Percentiles rank a stretch among this genome's conserved stretches.
Conservation (phyloP, 352 stramenopile species). For the Phytophthora boehmeriae region DNA sequence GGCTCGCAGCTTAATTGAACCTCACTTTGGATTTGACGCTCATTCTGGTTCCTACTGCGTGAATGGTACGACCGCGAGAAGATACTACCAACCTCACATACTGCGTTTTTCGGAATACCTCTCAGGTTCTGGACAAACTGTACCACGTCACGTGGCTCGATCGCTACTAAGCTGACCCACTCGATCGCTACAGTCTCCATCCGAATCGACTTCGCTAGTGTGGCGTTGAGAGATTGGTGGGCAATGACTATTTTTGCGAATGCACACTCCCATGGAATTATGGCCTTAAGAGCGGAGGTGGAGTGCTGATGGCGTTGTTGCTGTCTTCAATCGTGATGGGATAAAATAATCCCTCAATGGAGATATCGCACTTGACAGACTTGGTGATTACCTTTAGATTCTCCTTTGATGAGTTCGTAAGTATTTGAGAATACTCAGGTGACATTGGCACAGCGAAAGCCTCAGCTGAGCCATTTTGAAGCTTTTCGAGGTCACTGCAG, state of each 20-base stretch:
- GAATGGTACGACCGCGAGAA: slow-evolving; percentile 19
- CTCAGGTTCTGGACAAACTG: slow-evolving; percentile 57
- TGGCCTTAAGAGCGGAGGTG: neutral
- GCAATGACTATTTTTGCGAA: slow-evolving; percentile 9
- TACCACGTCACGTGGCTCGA: slow-evolving; percentile 41
- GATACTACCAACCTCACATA: slow-evolving; percentile 59
- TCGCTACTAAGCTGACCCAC: slow-evolving; percentile 37
- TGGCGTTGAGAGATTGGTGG: neutral
- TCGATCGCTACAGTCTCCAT: slow-evolving; percentile 63
- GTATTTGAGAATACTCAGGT: neutral
- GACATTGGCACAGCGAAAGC: neutral
- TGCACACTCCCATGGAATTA: neutral
- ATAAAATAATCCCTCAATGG: slow-evolving; percentile 1
- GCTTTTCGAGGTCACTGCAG: slow-evolving; percentile 2
- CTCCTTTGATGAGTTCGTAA: neutral
- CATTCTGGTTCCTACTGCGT: slow-evolving; percentile 1
- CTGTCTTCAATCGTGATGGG: slow-evolving; percentile 1
- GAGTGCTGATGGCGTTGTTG: slow-evolving; percentile 4
- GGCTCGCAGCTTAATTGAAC: slow-evolving; percentile 55
- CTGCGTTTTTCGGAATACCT: slow-evolving; percentile 44
- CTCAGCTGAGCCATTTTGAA: neutral
- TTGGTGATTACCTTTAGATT: slow-evolving; percentile 2
- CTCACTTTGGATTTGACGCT: slow-evolving; percentile 24
- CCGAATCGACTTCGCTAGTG: neutral
- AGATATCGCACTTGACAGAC: neutral